A percentile compares a stretch with the other conserved stretches of the same genome.
These are phyloP conservation scores for Hyaloperonospora arabidopsidis DNA, from an alignment of 352 stramenopile genomes.

Conservation along the genomic window DNA sequence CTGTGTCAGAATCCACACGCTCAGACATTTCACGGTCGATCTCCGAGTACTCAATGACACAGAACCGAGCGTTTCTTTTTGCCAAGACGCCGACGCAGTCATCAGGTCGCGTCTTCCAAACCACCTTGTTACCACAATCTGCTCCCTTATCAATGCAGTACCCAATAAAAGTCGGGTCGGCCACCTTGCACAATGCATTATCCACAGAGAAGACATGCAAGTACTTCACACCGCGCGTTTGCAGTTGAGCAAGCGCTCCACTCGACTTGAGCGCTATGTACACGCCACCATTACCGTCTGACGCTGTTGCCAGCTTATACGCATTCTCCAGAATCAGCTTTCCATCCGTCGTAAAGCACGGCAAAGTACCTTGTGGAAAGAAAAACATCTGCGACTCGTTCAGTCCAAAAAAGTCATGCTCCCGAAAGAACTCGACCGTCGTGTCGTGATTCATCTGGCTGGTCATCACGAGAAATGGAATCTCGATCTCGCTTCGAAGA, in stretches of 20 bases:
- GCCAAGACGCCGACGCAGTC: slow-evolving; percentile 91
- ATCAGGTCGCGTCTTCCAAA: slow-evolving; percentile 88
- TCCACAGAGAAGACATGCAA: slow-evolving; percentile 97
- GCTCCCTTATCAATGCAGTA: slow-evolving; percentile 91
- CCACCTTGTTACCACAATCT: slow-evolving; percentile 95
- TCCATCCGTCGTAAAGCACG: slow-evolving; percentile 89
- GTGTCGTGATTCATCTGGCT: slow-evolving; percentile 92
- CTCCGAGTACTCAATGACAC: slow-evolving; percentile 97
- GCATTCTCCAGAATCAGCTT: slow-evolving; percentile 93
- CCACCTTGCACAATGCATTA: slow-evolving; percentile 93
- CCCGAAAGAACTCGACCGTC: slow-evolving; percentile 85
- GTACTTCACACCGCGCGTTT: slow-evolving; percentile 84
- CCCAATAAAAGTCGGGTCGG: slow-evolving; percentile 94
- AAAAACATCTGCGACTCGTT: slow-evolving; percentile 85
- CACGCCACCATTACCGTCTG: slow-evolving; percentile 95
- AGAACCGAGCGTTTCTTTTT: slow-evolving; percentile 64
- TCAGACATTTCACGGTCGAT: slow-evolving; percentile 73
- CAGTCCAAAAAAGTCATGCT: slow-evolving; percentile 90
- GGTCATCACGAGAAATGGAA: slow-evolving; percentile 96
- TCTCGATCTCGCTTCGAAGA: slow-evolving; percentile 14
- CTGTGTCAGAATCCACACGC: slow-evolving; percentile 50
- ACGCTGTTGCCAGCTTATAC: slow-evolving; percentile 82
- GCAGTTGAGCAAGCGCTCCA: slow-evolving; percentile 84
- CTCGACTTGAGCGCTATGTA: slow-evolving; percentile 89
- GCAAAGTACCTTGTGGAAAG: slow-evolving; percentile 93